These are phyloP conservation scores for Plantago coronopus DNA, from an alignment of 305 asterid genomes.

Conservation along the genomic window DNA sequence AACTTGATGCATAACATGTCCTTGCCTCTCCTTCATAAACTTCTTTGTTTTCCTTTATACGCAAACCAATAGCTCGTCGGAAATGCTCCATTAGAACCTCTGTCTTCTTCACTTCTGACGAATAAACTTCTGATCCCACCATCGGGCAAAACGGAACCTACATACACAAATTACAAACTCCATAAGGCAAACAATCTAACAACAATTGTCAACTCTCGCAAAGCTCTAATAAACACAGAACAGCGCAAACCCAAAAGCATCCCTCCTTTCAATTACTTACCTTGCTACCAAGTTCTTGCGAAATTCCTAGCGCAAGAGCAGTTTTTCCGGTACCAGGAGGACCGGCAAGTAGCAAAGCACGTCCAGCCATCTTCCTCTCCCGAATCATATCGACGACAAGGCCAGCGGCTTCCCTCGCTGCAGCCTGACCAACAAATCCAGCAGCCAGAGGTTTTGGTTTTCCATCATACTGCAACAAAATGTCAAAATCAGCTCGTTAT, in stretches of 20 bases:
- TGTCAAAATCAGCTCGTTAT: constrained; percentile 19
- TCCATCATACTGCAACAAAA: constrained; percentile 59
- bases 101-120: constrained; percentile 96
- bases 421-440: constrained; percentile 91
- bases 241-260: neutral
- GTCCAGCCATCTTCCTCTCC: constrained; percentile 97
- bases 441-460: constrained; percentile 87
- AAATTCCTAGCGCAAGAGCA: constrained; percentile 89
- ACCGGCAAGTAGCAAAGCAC: constrained; percentile 84
- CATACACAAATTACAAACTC: constrained; percentile 2
- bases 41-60: constrained; percentile 93
- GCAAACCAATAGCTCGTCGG: constrained; percentile 92
- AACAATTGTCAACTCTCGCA: neutral
- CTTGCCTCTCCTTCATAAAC: constrained; percentile 97
- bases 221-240: neutral
- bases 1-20: constrained; percentile 12
- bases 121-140: constrained; percentile 99
- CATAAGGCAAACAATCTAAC: neutral
- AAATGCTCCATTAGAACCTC: constrained; percentile 96
- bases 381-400: constrained; percentile 97
- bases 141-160: constrained; percentile 98
- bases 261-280: constrained; percentile 23
- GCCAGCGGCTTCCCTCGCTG: constrained; percentile 93
- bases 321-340: constrained; percentile 99
- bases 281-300: constrained; percentile 98